These are phyloP conservation scores for Colletotrichum cuscutae DNA, from an alignment of 2,329 filamentous ascomycete genomes.

Conservation along the genomic window DNA sequence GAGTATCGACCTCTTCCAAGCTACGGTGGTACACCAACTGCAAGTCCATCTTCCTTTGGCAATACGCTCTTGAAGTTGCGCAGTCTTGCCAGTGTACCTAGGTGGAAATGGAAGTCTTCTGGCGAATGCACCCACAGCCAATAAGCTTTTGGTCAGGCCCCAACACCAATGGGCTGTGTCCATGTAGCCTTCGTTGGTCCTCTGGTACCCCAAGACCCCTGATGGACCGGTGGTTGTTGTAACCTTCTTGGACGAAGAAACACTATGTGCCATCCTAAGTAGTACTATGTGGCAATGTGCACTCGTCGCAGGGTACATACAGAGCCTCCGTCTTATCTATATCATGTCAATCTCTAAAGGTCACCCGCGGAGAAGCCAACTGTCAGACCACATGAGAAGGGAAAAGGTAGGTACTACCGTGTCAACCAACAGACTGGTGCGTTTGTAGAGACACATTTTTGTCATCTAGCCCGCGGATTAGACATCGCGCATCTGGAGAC, in stretches of 20 bases:
- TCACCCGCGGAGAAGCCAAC: too few relatives aligned
- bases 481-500: background rate
- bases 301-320: too few relatives aligned
- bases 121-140: background rate
- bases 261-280: background rate
- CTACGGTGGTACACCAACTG: background rate
- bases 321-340: too few relatives aligned
- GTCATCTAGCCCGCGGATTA: background rate
- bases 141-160: background rate
- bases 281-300: too few relatives aligned
- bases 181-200: slow-evolving; percentile 20
- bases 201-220: background rate
- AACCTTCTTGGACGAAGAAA: slow-evolving; percentile 4
- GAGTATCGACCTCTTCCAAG: background rate
- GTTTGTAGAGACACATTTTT: background rate
- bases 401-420: background rate
- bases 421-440: background rate
- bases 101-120: background rate
- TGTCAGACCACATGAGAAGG: background rate
- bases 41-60: background rate
- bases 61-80: background rate
- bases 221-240: background rate
- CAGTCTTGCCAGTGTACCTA: background rate
- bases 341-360: too few relatives aligned
- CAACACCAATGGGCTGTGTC: slow-evolving; percentile 6